Conservation (phyloP, 306 rosid genomes). For the Glycine soja region DNA sequence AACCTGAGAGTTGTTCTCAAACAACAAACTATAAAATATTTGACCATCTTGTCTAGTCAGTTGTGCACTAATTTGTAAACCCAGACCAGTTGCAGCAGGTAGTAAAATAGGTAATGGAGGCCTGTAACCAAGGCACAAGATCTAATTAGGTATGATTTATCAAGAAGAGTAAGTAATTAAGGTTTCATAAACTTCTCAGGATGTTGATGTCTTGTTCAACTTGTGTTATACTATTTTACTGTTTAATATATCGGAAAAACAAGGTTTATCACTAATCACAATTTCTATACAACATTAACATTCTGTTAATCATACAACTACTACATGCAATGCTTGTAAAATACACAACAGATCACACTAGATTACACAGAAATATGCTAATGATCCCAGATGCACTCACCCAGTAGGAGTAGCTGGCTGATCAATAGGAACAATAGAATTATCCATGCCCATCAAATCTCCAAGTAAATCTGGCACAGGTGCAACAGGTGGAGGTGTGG, state of each 20-base stretch:
- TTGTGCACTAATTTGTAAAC: constrained; percentile 92
- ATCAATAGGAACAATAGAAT: constrained; percentile 76
- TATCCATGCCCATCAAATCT: constrained; percentile 84
- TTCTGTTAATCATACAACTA: constrained; percentile 11
- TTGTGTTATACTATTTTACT: background rate
- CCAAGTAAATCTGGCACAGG: constrained; percentile 90
- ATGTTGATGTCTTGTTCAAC: background rate
- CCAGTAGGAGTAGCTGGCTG: constrained; percentile 73
- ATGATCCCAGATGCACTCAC: constrained; percentile 55
- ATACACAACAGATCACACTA: constrained; percentile 5
- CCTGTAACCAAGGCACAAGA: constrained; percentile 59
- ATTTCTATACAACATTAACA: background rate
- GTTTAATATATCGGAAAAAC: background rate
- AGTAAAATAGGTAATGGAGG: constrained; percentile 79
- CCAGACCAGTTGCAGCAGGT: constrained; percentile 81
- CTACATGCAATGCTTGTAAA: constrained; percentile 24
- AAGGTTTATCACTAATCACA: background rate
- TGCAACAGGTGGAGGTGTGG: constrained; percentile 59
- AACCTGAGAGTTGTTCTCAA: constrained; percentile 78
- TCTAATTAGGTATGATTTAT: constrained; percentile 39
- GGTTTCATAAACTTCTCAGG: background rate
- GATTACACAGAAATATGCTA: constrained; percentile 11
- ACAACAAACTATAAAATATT: constrained; percentile 72
- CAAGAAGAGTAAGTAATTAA: background rate
- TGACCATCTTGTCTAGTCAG: constrained; percentile 73